Evolutionary conservation across 345 rosid species (phyloP), one percentile per base, ranked within the genome.

Genomic region (Cardamine occulta): DNA sequence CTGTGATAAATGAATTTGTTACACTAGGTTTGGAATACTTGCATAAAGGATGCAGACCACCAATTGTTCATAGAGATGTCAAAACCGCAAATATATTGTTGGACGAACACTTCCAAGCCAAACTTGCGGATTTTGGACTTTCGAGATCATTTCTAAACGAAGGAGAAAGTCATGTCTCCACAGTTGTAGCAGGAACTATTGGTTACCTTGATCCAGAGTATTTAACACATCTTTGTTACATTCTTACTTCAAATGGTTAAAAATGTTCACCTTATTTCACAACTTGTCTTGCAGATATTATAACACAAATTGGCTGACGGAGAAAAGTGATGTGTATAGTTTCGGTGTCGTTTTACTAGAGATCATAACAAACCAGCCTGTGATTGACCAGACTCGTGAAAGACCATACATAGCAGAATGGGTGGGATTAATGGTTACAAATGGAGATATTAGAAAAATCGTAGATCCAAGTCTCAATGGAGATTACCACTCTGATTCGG

Each of bases 381-480:
- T 82, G 24, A 56, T 82, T 21, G 73, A 66, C 11, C 68, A 54
- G 18, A 64, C 17, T 26, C 74, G 57, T 13, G 75, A 70, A 7
- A 77, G 4, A 15, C 47, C 58, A 11, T 72, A 78, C 58, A 75
- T 88, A 40, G 56, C 61, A 10, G 47, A 74, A 12, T 83, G 93
- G 87, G 73, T 79, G 1, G 53, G 32, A 14, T 65, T 74, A 11
- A 74, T 80, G 60, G 24, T 85, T 1, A 74, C 73, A 2, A 68
- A 35, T 19, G 88, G 90, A 5, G 87, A 85, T 54, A 68, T 88
- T 11, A 55, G 34, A 14, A 75, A 23, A 4, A 76, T 81, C 3
- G 53, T 78, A 19, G 92, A 86, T 83, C 86, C 82, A 37, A 78
- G 74, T 66, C 66, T 88, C 15, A 5, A 70, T 1, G 84, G 80